Conservation (phyloP, 768 basidiomycete genomes). For the Trametes punicea region DNA sequence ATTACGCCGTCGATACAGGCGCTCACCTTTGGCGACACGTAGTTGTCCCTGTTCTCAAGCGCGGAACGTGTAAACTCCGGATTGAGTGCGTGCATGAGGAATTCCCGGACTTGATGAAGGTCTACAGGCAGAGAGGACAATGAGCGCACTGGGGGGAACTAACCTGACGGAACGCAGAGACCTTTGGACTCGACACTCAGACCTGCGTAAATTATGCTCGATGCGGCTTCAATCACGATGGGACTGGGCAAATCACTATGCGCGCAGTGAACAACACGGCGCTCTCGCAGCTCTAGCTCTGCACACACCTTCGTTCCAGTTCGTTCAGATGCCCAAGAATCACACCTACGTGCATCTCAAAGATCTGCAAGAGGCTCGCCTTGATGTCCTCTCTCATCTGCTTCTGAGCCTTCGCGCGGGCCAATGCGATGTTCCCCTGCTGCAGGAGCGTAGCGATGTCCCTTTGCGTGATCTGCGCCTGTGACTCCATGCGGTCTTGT, state of each 20-base stretch:
- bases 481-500: conserved; percentile 66
- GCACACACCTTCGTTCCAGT: conserved; percentile 46
- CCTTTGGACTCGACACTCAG: conserved; percentile 58
- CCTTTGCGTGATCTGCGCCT: conserved; percentile 55
- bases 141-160: neutral
- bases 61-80: conserved; percentile 55
- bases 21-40: conserved; percentile 51
- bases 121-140: conserved; percentile 38
- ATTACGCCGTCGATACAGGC: neutral
- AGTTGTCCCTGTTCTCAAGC: conserved; percentile 44
- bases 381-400: conserved; percentile 59
- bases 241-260: conserved; percentile 46
- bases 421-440: conserved; percentile 57
- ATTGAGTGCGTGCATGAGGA: conserved; percentile 56
- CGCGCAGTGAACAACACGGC: neutral
- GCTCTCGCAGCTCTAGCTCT: neutral
- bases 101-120: conserved; percentile 49
- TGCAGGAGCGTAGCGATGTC: conserved; percentile 68
- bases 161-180: conserved; percentile 22
- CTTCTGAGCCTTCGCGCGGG: conserved; percentile 70
- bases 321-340: conserved; percentile 57
- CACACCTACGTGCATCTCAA: conserved; percentile 66
- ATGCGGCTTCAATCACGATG: conserved; percentile 59
- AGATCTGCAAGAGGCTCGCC: conserved; percentile 57
- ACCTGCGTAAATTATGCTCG: conserved; percentile 63